Evolutionary conservation across 495 filamentous ascomycete species (phyloP).

Genomic region (Amniculicola lignicola): DNA sequence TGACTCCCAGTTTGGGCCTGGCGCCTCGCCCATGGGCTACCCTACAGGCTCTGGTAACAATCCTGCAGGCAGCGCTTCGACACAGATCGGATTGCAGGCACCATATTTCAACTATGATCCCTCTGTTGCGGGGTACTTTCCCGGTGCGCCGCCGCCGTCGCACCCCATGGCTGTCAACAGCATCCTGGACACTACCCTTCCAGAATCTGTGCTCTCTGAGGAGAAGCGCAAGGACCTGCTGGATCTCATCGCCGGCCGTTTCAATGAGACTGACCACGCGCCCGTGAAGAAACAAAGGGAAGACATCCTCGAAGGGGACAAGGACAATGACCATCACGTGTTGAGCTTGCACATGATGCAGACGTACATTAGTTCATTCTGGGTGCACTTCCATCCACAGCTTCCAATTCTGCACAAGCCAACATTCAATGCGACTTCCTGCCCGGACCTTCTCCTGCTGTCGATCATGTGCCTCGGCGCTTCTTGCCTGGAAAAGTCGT

Average conservation of each 20-base stretch:
- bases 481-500: constrained; percentile 76
- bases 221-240: constrained; percentile 80
- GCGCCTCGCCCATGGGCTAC: constrained; percentile 32
- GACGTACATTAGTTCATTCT: constrained; percentile 88
- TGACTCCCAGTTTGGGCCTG: constrained; percentile 46
- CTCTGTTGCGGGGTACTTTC: constrained; percentile 29
- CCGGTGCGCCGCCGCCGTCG: constrained; percentile 44
- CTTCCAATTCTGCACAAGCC: constrained; percentile 92
- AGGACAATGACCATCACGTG: constrained; percentile 69
- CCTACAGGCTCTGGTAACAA: constrained; percentile 8
- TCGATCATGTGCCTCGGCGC: constrained; percentile 94
- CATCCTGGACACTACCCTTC: constrained; percentile 73
- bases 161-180: constrained; percentile 92
- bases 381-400: constrained; percentile 92
- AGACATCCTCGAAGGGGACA: constrained; percentile 72
- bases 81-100: constrained; percentile 35
- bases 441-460: constrained; percentile 79
- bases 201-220: constrained; percentile 78
- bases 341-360: constrained; percentile 93
- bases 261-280: constrained; percentile 76
- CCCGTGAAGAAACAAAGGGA: constrained; percentile 73
- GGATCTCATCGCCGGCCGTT: constrained; percentile 78
- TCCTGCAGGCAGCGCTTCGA: constrained; percentile 8
- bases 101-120: constrained; percentile 39
- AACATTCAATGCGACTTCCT: constrained; percentile 84